Evolutionary conservation across 495 filamentous ascomycete species (phyloP).

Genomic region (Aspergillus campestris): DNA sequence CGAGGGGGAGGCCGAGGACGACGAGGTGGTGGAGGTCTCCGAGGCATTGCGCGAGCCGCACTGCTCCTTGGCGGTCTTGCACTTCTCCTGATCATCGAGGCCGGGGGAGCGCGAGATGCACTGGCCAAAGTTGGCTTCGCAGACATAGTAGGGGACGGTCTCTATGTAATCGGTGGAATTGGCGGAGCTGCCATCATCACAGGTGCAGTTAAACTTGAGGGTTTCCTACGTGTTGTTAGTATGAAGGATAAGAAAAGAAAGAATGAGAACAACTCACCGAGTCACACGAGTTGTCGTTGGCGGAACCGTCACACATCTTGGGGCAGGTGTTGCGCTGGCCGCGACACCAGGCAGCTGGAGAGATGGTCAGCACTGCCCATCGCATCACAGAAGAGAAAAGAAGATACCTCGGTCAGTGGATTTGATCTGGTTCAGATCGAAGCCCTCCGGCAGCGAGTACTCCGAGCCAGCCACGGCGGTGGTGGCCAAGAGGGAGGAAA

Average conservation of each 20-base stretch:
- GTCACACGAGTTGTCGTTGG: slow-evolving; percentile 34
- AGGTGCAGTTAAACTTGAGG: slow-evolving; percentile 47
- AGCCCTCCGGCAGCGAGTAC: slow-evolving; percentile 33
- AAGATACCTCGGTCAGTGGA: slow-evolving; percentile 17
- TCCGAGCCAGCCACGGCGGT: slow-evolving; percentile 18
- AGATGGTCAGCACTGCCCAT: slow-evolving; percentile 5
- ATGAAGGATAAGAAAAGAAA: neutral
- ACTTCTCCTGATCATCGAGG: slow-evolving; percentile 37
- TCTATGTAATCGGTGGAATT: slow-evolving; percentile 43
- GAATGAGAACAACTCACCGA: slow-evolving; percentile 25
- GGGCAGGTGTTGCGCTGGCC: slow-evolving; percentile 41
- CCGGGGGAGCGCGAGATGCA: slow-evolving; percentile 42
- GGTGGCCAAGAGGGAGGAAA: slow-evolving; percentile 25
- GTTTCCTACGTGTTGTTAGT: slow-evolving; percentile 32
- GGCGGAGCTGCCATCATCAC: slow-evolving; percentile 42
- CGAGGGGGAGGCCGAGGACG: slow-evolving; percentile 22
- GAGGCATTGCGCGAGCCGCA: slow-evolving; percentile 45
- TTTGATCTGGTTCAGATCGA: slow-evolving; percentile 27
- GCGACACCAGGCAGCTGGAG: slow-evolving; percentile 38
- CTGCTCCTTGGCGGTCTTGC: slow-evolving; percentile 23
- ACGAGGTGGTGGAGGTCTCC: slow-evolving; percentile 16
- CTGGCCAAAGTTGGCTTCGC: slow-evolving; percentile 38
- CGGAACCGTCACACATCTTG: slow-evolving; percentile 32
- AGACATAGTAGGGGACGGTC: slow-evolving; percentile 52
- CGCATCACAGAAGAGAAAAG: neutral